A percentile compares a stretch with the other conserved stretches of the same genome.
These are phyloP conservation scores for Sporothrix euskadiensis DNA, from an alignment of 2,329 filamentous ascomycete genomes.

Conservation along the genomic window DNA sequence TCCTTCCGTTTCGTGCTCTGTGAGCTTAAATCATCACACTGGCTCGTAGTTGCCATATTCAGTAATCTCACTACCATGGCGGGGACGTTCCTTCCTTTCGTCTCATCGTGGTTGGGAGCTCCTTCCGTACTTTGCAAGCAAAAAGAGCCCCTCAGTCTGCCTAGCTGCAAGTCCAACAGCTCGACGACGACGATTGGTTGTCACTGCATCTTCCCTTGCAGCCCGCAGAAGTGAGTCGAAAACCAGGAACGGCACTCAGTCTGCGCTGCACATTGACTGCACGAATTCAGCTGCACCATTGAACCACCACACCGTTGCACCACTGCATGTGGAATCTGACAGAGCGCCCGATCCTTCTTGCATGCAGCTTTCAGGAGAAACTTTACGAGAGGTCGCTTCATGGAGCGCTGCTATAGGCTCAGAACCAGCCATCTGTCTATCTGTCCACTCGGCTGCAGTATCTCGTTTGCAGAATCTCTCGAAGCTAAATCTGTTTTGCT, in stretches of 20 bases:
- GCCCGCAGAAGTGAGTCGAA: background rate
- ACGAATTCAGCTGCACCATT: background rate
- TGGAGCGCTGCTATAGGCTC: background rate
- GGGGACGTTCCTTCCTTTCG: background rate
- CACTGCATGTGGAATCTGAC: background rate
- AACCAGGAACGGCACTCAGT: background rate
- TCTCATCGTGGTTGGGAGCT: background rate
- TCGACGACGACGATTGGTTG: background rate
- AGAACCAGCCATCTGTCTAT: background rate
- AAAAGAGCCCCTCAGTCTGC: slow-evolving; percentile 10
- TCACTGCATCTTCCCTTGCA: background rate
- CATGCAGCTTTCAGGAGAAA: slow-evolving; percentile 1
- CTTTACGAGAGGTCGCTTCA: background rate
- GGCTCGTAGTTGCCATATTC: background rate
- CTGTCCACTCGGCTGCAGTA: background rate
- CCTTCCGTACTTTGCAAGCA: background rate
- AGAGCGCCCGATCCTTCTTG: background rate
- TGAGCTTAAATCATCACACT: background rate
- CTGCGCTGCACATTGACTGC: background rate
- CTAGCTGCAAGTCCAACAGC: slow-evolving; percentile 9
- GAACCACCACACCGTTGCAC: background rate
- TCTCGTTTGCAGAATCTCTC: background rate
- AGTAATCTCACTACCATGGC: background rate
- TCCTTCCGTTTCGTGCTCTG: background rate
- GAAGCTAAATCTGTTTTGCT: background rate